These are phyloP conservation scores for Sporobolomyces pararoseus DNA, from an alignment of 768 basidiomycete genomes.

Conservation along the genomic window DNA sequence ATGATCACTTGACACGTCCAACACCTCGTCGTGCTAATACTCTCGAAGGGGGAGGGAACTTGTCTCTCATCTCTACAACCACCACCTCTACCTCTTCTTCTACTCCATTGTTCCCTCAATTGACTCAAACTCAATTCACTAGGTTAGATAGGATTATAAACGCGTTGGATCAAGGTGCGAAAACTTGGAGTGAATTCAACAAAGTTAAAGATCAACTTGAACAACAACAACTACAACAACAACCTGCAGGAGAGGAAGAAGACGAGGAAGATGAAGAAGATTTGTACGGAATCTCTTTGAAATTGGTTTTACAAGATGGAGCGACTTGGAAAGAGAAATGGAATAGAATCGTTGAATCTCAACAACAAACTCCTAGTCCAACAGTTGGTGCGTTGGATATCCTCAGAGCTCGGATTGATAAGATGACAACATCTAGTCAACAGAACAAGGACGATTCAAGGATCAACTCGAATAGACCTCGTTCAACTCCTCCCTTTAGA, in stretches of 20 bases:
- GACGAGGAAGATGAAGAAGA: constrained; percentile 25
- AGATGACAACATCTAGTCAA: too few species aligned
- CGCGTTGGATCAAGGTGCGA: not conserved
- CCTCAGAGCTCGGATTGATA: too few species aligned
- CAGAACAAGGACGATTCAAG: too few species aligned
- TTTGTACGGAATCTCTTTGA: constrained; percentile 20
- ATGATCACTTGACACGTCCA: not conserved
- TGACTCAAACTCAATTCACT: not conserved
- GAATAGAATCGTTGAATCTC: not conserved
- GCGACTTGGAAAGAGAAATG: constrained; percentile 36
- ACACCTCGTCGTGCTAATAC: not conserved
- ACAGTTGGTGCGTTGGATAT: too few species aligned
- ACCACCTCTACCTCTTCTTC: too few species aligned
- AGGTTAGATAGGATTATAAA: constrained; percentile 21
- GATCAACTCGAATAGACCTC: too few species aligned
- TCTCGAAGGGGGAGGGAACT: too few species aligned
- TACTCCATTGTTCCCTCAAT: constrained; percentile 20
- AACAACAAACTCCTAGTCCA: too few species aligned
- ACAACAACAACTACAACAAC: too few species aligned
- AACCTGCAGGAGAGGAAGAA: not conserved
- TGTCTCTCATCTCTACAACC: too few species aligned
- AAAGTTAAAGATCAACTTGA: constrained; percentile 3
- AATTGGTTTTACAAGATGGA: constrained; percentile 22
- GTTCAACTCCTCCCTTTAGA: too few species aligned
- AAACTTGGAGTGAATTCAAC: constrained; percentile 21